phyloP scores from a whole-genome alignment of 169 alveolate species.

The Plasmodium malariae region DNA sequence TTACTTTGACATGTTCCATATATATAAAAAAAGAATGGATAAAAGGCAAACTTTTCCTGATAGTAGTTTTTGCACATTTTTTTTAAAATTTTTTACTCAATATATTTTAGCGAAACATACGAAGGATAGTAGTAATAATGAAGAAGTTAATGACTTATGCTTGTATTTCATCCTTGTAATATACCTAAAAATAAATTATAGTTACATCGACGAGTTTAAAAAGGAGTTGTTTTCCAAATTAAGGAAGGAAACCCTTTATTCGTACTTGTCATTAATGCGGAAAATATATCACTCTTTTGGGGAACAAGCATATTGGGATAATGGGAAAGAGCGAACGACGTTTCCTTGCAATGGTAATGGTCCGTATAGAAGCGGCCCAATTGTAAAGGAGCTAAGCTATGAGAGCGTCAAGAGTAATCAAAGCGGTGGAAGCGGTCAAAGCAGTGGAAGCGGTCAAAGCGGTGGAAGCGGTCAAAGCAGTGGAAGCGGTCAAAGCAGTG shows the following conservation, averaged over 20 bases:
- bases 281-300: background rate
- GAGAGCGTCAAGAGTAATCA: too few relatives aligned
- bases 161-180: background rate
- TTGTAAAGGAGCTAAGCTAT: too few relatives aligned
- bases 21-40: constrained; percentile 19
- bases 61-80: constrained; percentile 11
- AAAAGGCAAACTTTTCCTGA: constrained; percentile 12
- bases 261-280: background rate
- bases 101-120: background rate
- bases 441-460: background rate
- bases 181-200: constrained; percentile 1
- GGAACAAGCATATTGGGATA: background rate
- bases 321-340: background rate
- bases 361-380: too few relatives aligned
- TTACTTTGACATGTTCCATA: constrained; percentile 26
- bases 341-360: too few relatives aligned
- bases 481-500: too few relatives aligned
- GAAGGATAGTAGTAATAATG: background rate
- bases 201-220: background rate
- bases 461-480: background rate
- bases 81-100: background rate
- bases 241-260: background rate
- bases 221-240: background rate
- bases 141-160: background rate
- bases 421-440: background rate